These are phyloP conservation scores for Selaginella tamariscina DNA, from an alignment of 75 land plant genomes.

Conservation along the genomic window DNA sequence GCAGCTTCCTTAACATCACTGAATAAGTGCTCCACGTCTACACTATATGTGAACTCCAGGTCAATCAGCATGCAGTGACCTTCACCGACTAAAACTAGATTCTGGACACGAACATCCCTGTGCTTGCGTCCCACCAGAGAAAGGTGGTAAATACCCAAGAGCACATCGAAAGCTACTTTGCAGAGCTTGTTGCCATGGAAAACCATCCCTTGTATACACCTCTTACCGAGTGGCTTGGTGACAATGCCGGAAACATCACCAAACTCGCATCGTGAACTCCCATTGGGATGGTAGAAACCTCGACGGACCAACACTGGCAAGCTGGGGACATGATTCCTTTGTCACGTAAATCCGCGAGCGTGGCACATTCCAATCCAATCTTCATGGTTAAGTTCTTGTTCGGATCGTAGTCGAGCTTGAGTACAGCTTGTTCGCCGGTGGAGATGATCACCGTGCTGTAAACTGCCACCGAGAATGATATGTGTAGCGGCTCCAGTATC, in stretches of 20 bases:
- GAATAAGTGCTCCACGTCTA: not conserved
- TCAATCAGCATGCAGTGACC: not conserved
- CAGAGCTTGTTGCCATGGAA: not conserved
- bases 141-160: not conserved
- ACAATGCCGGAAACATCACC: not conserved
- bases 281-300: not conserved
- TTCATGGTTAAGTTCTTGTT: not conserved
- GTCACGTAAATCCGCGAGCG: not conserved
- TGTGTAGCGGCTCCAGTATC: not conserved
- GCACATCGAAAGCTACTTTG: not conserved
- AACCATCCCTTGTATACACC: not conserved
- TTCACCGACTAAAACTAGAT: not conserved
- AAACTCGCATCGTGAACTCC: not conserved
- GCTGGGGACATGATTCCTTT: not conserved
- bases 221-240: not conserved
- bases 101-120: not conserved
- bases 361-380: not conserved
- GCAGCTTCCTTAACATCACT: not conserved
- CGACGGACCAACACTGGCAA: conserved; percentile 1
- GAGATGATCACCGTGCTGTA: not conserved
- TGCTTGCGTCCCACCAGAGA: not conserved
- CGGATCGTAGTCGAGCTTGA: not conserved
- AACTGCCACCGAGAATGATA: not conserved
- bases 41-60: not conserved
- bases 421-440: not conserved